Evolutionary conservation across 805 yeast genomes (phyloP), one percentile per base, ranked within the genome.

Genomic region (Ogataea pignaliae): DNA sequence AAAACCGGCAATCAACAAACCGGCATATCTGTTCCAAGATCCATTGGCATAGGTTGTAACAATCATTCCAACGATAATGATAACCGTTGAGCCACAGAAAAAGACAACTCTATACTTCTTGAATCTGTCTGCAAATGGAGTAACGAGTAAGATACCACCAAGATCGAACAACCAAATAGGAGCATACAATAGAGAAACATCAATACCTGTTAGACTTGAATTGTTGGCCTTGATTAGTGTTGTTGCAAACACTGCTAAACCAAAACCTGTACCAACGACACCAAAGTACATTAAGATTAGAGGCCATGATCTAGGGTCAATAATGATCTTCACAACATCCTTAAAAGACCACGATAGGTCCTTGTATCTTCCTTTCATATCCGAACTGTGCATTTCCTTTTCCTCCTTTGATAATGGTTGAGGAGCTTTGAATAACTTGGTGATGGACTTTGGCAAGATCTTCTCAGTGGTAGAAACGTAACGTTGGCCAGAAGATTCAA

Each of bases 111-210:
- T 71, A 50, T 65, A 70, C 44, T 66, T 69, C 58, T 76, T 80
- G 68, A 61, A 83, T 50, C 66, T 75, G 66, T 88, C 96, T 17
- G 93, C 87, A 53, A 88, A 71, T 17, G 95, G 95, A 1, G 95
- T 88, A 45, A 88, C 66, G 12, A 82, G 55, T 34, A 88, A 57
- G 52, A 88, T 88, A 2, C 88, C 89, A 14, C 79, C 82, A 39
- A 85, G 66, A 61, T 88, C 96, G 63, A 86, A 87, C 37, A 88
- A 67, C 96, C 96, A 88, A 53, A 88, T 88, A 29, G 96, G 96
- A 5, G 95, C 96, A 51, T 85, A 84, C 43, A 88, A 69, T 37
- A 88, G 71, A 2, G 91, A 83, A 21, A 88, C 79, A 46, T 81
- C 69, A 53, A 88, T 84, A 2, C 88, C 78, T 2, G 80, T 64